Conservation (phyloP, 1,284 basidiomycete genomes). For the Cutaneotrichosporon mucoides region DNA sequence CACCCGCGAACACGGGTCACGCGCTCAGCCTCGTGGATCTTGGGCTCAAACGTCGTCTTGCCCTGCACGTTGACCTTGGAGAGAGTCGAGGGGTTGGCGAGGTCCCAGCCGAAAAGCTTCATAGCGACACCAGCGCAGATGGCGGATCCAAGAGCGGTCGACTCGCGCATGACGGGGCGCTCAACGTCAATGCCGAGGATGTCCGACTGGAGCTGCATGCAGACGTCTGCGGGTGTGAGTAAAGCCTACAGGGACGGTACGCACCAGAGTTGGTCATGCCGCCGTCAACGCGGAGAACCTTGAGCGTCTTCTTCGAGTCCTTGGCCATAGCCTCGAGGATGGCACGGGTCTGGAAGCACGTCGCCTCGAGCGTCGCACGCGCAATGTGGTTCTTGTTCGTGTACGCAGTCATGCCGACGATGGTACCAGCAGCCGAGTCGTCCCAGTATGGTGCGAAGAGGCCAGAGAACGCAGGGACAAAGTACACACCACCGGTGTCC, state of each 20-base stretch:
- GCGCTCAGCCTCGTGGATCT: conserved; percentile 57
- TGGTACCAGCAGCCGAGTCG: conserved; percentile 36
- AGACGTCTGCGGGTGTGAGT: conserved; percentile 46
- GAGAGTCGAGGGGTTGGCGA: conserved; percentile 77
- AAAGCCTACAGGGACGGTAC: neutral
- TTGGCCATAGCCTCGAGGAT: conserved; percentile 82
- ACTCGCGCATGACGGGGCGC: conserved; percentile 93
- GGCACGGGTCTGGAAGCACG: conserved; percentile 72
- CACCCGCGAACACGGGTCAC: conserved; percentile 67
- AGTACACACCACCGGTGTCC: conserved; percentile 86
- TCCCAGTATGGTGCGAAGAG: conserved; percentile 68
- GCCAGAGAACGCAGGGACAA: conserved; percentile 93
- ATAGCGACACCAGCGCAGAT: conserved; percentile 89
- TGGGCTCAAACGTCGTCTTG: conserved; percentile 65
- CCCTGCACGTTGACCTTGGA: conserved; percentile 81
- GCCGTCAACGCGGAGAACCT: conserved; percentile 85
- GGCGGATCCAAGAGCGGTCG: conserved; percentile 91
- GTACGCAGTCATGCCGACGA: conserved; percentile 69
- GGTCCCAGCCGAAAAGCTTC: conserved; percentile 88
- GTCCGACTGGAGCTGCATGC: conserved; percentile 89
- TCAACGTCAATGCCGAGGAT: conserved; percentile 89
- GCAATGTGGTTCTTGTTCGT: conserved; percentile 91
- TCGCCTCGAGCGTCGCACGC: conserved; percentile 86
- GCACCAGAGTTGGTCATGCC: conserved; percentile 73
- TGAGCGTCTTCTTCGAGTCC: conserved; percentile 55